phyloP scores from a whole-genome alignment of 148 eudicot species.

The Linanthus parryae region DNA sequence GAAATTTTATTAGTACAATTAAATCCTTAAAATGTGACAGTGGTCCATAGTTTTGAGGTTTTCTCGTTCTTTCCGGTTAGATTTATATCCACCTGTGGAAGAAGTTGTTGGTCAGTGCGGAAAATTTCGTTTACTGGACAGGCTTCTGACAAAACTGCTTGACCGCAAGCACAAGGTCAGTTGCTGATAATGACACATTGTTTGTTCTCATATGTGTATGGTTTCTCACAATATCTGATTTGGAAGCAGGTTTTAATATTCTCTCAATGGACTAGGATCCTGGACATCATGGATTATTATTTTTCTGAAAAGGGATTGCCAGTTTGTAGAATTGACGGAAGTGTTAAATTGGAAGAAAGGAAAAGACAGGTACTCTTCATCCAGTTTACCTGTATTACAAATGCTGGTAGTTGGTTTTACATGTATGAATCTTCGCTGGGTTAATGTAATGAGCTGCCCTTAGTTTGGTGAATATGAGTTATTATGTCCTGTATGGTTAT shows the following conservation, averaged over 20 bases:
- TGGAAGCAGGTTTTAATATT: conserved; percentile 78
- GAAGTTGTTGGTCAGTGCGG: conserved; percentile 91
- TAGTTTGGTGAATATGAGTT: too few relatives aligned
- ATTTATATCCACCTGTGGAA: conserved; percentile 78
- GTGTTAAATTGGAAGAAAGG: conserved; percentile 84
- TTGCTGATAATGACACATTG: neutral
- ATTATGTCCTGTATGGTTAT: too few relatives aligned
- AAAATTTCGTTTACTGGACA: conserved; percentile 79
- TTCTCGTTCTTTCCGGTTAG: conserved; percentile 36
- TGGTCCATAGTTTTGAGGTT: conserved; percentile 4
- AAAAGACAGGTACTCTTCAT: conserved; percentile 87
- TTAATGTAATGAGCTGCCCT: too few relatives aligned
- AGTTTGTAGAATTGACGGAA: conserved; percentile 96
- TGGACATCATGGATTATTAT: conserved; percentile 90
- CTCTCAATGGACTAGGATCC: conserved; percentile 89
- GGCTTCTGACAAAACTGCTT: conserved; percentile 57
- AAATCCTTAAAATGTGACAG: too few relatives aligned
- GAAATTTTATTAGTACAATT: too few relatives aligned
- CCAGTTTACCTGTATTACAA: too few relatives aligned
- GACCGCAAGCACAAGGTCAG: conserved; percentile 77
- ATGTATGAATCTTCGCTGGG: too few relatives aligned
- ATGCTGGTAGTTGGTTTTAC: too few relatives aligned
- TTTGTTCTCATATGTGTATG: neutral
- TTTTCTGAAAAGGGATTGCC: conserved; percentile 68
- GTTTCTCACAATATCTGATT: conserved; percentile 7